Evolutionary conservation across 306 rosid species (phyloP), one percentile per base, ranked within the genome.

Genomic region (Medicago arabica): DNA sequence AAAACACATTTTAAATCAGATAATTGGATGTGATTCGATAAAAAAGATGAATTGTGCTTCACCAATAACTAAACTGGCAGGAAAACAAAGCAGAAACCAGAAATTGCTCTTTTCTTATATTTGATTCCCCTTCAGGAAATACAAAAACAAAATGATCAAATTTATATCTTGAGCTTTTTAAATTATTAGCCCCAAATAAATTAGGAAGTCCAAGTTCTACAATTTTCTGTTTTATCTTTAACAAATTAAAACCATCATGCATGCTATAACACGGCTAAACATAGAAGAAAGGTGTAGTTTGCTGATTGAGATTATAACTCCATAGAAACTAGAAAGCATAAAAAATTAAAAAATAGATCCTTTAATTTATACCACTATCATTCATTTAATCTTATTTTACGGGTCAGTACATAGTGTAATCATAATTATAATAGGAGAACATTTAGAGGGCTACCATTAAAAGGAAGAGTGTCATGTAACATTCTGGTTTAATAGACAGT

Each of bases 11-110:
- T 19, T 9, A 46, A 66, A 25, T 54, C 19, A 34, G 46, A 73
- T 66, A 44, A 55, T 44, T 8, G 25, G 54, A 18, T 4, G 55
- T 44, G 31, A 34, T 66, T 19, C 69, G 44, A 66, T 28, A 65
- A 21, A 65, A 50, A 46, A 41, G 28, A 47, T 38, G 36, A 50
- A 49, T 25, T 65, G 5, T 41, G 18, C 47, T 65, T 21, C 14
- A 65, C 34, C 67, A 17, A 57, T 16, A 71, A 63, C 60, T 53
- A 53, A 62, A 62, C 47, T 71, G 59, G 59, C 1, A 38, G 13
- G 21, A 79, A 79, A 53, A 57, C 6, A 63, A 14, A 55, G 40
- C 49, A 71, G 25, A 28, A 39, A 28, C 57, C 73, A 54, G 61
- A 72, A 39, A n/a, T 72, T 31, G 17, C 23, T 41, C 4, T 18